Evolutionary conservation across 108 stramenopile species (phyloP).

Genomic region (Aurantiochytrium sp.): DNA sequence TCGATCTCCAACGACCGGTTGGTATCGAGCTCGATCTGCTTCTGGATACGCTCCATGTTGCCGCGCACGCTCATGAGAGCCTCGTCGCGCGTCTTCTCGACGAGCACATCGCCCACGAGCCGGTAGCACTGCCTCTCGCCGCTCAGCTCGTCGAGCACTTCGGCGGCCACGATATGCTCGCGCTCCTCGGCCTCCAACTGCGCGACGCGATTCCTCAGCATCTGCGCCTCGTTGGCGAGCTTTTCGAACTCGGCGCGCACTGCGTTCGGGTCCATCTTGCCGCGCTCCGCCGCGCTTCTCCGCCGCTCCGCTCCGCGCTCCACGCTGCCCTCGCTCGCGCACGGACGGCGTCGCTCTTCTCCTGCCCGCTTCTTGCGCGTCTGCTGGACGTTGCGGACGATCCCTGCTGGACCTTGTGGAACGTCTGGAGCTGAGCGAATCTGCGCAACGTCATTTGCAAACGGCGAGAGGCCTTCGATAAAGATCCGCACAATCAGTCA

Average conservation of each 20-base stretch:
- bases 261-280: background rate
- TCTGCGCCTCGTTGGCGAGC: background rate
- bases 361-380: no score
- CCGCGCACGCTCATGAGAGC: background rate
- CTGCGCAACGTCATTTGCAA: no score
- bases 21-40: background rate
- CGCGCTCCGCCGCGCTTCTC: background rate
- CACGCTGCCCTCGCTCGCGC: no score
- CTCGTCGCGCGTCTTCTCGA: background rate
- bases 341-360: no score
- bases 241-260: background rate
- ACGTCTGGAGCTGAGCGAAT: no score
- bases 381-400: no score
- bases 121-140: background rate
- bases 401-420: no score
- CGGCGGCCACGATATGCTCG: background rate
- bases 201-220: background rate
- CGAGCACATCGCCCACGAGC: constrained; percentile 3
- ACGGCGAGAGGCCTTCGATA: no score
- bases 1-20: background rate
- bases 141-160: background rate
- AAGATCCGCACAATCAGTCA: no score
- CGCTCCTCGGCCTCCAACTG: constrained; percentile 16
- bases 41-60: background rate
- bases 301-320: no score